Conservation (phyloP, 805 yeast genomes). For the Saturnispora diversa region DNA sequence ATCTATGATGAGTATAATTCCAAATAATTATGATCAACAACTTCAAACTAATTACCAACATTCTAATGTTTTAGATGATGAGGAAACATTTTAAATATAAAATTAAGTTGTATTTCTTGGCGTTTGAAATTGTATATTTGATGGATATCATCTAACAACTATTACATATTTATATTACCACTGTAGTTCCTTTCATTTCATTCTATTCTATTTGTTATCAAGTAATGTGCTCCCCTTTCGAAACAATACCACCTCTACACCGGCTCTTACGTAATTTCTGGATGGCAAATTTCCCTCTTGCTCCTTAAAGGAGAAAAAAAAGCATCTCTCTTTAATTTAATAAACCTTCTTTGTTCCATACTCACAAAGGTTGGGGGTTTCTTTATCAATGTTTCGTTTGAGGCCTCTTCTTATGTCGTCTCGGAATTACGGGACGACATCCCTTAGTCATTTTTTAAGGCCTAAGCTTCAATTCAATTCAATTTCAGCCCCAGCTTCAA, state of each 20-base stretch:
- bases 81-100: constrained; percentile 11
- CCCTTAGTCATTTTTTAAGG: background rate
- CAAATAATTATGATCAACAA: background rate
- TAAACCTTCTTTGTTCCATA: too few species aligned
- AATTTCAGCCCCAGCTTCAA: background rate
- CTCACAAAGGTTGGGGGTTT: background rate
- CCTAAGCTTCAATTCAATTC: background rate
- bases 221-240: too few species aligned
- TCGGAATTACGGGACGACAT: too few species aligned
- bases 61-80: constrained; percentile 6
- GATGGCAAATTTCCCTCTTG: background rate
- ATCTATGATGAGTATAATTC: constrained; percentile 5
- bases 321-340: too few species aligned
- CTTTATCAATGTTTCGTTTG: background rate
- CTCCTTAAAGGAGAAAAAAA: too few species aligned
- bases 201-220: too few species aligned
- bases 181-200: too few species aligned
- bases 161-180: too few species aligned
- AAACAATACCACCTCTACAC: background rate
- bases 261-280: background rate
- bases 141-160: too few species aligned
- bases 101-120: too few species aligned
- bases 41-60: background rate
- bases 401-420: background rate
- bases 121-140: too few species aligned